Conservation (phyloP, 148 eudicot genomes). For the Nepenthes gracilis region DNA sequence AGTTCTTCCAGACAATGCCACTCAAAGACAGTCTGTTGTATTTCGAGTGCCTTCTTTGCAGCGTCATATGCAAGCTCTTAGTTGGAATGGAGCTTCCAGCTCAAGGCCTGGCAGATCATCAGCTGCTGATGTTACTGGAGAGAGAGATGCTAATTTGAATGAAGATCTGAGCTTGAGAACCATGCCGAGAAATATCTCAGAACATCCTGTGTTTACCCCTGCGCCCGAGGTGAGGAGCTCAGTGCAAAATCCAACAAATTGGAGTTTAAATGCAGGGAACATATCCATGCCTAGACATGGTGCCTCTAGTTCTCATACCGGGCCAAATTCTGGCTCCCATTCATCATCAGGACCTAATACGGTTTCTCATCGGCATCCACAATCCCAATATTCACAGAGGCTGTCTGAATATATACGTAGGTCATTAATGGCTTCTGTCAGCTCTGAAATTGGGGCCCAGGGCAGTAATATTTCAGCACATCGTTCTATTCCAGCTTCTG, state of each 20-base stretch:
- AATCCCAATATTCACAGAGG: conserved; percentile 53
- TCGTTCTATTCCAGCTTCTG: conserved; percentile 27
- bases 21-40: conserved; percentile 22
- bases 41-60: conserved; percentile 34
- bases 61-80: conserved; percentile 36
- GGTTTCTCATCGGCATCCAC: conserved; percentile 39
- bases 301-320: conserved; percentile 43
- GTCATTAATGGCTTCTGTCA: conserved; percentile 37
- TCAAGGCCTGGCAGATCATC: conserved; percentile 35
- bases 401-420: conserved; percentile 63
- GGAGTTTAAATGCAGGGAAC: conserved; percentile 34
- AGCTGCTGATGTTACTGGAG: conserved; percentile 18
- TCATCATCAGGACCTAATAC: conserved; percentile 30
- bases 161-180: conserved; percentile 35
- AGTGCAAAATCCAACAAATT: conserved; percentile 33
- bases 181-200: conserved; percentile 40
- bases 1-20: conserved; percentile 19
- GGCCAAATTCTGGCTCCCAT: conserved; percentile 25
- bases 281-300: conserved; percentile 23
- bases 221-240: conserved; percentile 36
- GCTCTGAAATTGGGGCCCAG: conserved; percentile 42
- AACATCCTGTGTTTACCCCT: conserved; percentile 56
- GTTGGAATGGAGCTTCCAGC: conserved; percentile 45
- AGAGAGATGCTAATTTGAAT: conserved; percentile 14
- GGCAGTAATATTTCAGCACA: conserved; percentile 22